Percentiles rank a stretch among this genome's conserved stretches.
phyloP scores from a whole-genome alignment of 352 stramenopile species.

The Phytophthora idaei region DNA sequence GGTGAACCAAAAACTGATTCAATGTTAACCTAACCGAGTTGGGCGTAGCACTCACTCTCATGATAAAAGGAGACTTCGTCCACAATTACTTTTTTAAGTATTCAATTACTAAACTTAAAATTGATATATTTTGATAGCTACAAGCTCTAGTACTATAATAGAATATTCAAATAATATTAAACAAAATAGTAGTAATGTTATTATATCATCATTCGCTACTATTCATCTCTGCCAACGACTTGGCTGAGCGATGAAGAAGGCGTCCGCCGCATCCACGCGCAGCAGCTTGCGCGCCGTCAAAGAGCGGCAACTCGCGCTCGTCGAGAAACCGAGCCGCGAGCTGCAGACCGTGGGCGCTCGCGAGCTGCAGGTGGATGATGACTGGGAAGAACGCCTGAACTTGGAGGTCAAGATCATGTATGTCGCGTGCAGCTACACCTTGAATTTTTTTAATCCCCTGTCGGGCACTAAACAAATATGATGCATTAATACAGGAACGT shows the following conservation, averaged over 20 bases:
- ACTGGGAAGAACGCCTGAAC: slow-evolving; percentile 82
- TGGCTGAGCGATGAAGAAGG: slow-evolving; percentile 18
- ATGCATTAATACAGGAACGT: slow-evolving; percentile 82
- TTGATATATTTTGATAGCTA: too few species aligned
- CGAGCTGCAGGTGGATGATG: slow-evolving; percentile 78
- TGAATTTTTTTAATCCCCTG: not conserved
- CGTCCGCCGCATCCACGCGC: slow-evolving; percentile 24
- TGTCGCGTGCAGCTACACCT: not conserved
- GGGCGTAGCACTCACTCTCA: too few species aligned
- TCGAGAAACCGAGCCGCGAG: slow-evolving; percentile 48
- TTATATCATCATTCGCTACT: not conserved
- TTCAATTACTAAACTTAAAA: too few species aligned
- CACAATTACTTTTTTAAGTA: too few species aligned
- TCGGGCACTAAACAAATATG: not conserved
- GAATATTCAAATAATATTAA: too few species aligned
- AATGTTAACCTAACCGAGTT: too few species aligned
- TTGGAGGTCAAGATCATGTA: slow-evolving; percentile 87
- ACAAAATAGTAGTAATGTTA: not conserved
- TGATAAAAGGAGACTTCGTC: too few species aligned
- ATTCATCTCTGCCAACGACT: slow-evolving; percentile 4
- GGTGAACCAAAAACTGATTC: too few species aligned
- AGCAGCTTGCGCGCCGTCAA: slow-evolving; percentile 59
- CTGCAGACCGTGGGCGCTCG: slow-evolving; percentile 50
- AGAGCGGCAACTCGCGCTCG: slow-evolving; percentile 72
- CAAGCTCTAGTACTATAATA: too few species aligned